phyloP scores from a whole-genome alignment of 805 yeast species.

The Lipomyces starkeyi region DNA sequence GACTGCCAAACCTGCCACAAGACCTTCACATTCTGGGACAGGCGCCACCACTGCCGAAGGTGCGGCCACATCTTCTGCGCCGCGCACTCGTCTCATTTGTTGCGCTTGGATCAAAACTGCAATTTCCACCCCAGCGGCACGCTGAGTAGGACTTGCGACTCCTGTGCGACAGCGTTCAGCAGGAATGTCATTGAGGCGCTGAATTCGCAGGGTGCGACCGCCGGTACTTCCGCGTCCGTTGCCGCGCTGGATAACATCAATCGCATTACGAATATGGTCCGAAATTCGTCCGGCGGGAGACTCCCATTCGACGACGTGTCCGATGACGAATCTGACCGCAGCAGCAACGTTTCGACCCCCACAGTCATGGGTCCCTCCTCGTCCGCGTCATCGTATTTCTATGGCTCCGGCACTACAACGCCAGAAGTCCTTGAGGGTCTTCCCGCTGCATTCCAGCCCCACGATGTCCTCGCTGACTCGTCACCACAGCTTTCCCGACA shows the following conservation, averaged over 20 bases:
- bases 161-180: slow-evolving; percentile 61
- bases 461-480: not conserved
- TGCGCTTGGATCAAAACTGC: slow-evolving; percentile 56
- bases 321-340: slow-evolving; percentile 21
- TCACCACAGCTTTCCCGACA: slow-evolving; percentile 17
- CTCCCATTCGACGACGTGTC: slow-evolving; percentile 14
- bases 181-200: slow-evolving; percentile 33
- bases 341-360: slow-evolving; percentile 4
- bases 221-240: not conserved
- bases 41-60: slow-evolving; percentile 83
- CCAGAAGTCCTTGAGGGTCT: slow-evolving; percentile 18
- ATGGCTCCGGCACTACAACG: slow-evolving; percentile 10
- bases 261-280: slow-evolving; percentile 35
- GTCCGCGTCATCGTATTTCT: slow-evolving; percentile 8
- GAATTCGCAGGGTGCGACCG: slow-evolving; percentile 24
- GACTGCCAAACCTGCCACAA: slow-evolving; percentile 73
- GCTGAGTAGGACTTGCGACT: slow-evolving; percentile 71
- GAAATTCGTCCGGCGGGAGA: slow-evolving; percentile 22
- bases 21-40: slow-evolving; percentile 75
- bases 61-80: slow-evolving; percentile 84
- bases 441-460: not conserved
- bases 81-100: slow-evolving; percentile 65
- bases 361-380: not conserved
- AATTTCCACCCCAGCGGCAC: slow-evolving; percentile 69
- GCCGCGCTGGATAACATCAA: slow-evolving; percentile 28